phyloP scores from a whole-genome alignment of 306 rosid genomes.

The Carpinus viminea region DNA sequence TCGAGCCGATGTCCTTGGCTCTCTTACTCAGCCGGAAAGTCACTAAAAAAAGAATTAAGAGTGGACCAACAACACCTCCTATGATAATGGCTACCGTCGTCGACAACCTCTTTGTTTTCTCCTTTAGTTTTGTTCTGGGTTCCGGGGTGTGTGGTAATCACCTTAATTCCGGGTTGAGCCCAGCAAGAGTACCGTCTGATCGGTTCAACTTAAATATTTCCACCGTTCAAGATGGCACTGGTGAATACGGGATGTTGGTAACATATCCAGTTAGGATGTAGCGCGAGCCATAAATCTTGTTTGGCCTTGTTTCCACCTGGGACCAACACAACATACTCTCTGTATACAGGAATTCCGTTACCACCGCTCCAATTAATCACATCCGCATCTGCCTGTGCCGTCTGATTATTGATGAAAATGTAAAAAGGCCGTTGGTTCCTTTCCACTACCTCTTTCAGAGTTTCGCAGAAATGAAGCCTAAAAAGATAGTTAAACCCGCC shows the following conservation, averaged over 20 bases:
- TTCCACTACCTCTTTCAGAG: rapidly evolving
- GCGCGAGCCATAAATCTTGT: not conserved
- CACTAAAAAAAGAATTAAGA: not conserved
- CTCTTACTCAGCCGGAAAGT: not conserved
- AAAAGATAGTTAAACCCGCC: conserved; percentile 7
- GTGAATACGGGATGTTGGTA: not conserved
- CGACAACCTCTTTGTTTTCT: not conserved
- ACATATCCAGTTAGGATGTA: not conserved
- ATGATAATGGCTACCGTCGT: not conserved
- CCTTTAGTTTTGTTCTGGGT: not conserved
- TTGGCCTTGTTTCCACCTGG: not conserved
- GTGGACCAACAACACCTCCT: not conserved
- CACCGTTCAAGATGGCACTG: conserved; percentile 20
- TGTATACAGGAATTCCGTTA: not conserved
- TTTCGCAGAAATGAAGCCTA: conserved; percentile 30
- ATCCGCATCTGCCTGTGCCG: not conserved
- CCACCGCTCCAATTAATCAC: not conserved
- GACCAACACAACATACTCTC: not conserved
- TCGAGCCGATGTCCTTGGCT: not conserved
- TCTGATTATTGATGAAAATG: not conserved
- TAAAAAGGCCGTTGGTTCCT: not conserved
- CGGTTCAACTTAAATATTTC: conserved; percentile 28
- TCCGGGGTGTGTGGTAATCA: not conserved
- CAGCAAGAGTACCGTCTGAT: not conserved
- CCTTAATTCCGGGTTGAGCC: not conserved